A percentile compares a stretch with the other conserved stretches of the same genome.
These are phyloP conservation scores for Globisporangium parvum DNA, from an alignment of 352 stramenopile genomes.

Conservation along the genomic window DNA sequence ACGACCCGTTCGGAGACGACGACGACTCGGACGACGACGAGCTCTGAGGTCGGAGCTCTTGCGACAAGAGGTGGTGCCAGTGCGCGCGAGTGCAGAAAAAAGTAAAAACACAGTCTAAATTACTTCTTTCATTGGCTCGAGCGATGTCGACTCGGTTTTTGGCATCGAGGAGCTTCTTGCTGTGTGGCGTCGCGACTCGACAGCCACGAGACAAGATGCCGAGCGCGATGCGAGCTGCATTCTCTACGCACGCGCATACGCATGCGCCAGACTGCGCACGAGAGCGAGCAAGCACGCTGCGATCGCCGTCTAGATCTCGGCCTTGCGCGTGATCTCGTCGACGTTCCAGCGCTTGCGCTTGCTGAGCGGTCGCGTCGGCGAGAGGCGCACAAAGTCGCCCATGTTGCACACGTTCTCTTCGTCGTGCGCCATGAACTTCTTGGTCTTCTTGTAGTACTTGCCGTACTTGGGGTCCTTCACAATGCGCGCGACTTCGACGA, in stretches of 20 bases:
- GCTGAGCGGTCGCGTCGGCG: conserved; percentile 67
- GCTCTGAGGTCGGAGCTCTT: conserved; percentile 27
- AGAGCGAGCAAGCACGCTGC: neutral
- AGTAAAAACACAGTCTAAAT: conserved; percentile 33
- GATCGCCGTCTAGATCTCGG: conserved; percentile 51
- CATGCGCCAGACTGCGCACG: neutral
- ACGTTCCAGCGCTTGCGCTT: conserved; percentile 89
- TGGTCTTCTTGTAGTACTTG: conserved; percentile 94
- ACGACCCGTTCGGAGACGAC: conserved; percentile 76
- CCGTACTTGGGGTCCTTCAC: conserved; percentile 92
- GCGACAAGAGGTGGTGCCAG: neutral
- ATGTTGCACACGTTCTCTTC: conserved; percentile 92
- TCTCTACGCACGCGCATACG: neutral
- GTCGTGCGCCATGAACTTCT: conserved; percentile 98
- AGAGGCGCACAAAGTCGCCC: conserved; percentile 81
- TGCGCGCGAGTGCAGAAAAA: conserved; percentile 8
- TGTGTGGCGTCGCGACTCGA: neutral
- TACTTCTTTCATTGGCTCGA: conserved; percentile 30
- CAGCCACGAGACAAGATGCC: neutral
- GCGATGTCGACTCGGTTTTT: neutral
- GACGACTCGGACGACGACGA: conserved; percentile 77
- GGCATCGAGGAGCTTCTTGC: no score
- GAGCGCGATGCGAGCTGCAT: neutral
- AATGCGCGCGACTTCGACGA: conserved; percentile 93
- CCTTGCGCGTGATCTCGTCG: conserved; percentile 85